These are phyloP conservation scores for Pythium chondricola DNA, from an alignment of 352 stramenopile species.

Conservation along the genomic window DNA sequence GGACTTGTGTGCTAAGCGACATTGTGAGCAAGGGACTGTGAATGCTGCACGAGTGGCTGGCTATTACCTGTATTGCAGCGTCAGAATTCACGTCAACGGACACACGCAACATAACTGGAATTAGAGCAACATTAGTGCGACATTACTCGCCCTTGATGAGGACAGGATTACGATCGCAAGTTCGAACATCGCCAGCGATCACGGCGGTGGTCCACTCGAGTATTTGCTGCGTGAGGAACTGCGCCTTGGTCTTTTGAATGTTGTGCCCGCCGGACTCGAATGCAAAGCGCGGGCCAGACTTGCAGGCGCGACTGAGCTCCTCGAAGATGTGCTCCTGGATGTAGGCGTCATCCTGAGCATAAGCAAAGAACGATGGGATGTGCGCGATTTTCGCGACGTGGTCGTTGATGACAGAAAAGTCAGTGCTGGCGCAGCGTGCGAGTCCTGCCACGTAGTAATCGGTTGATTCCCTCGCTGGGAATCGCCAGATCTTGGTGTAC, in stretches of 20 bases:
- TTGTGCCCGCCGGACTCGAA: constrained; percentile 42
- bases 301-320: constrained; percentile 18
- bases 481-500: constrained; percentile 19
- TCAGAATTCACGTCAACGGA: too few species aligned
- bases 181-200: not conserved
- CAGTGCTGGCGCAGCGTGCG: constrained; percentile 26
- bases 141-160: too few species aligned
- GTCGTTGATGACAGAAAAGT: constrained; percentile 28
- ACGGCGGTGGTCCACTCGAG: constrained; percentile 20
- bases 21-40: too few species aligned
- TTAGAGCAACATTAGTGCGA: too few species aligned
- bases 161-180: too few species aligned
- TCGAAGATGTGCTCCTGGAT: constrained; percentile 30
- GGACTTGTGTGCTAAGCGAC: too few species aligned
- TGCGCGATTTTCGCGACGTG: constrained; percentile 17
- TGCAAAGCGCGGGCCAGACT: constrained; percentile 24
- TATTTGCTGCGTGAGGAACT: constrained; percentile 20
- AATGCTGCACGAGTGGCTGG: too few species aligned
- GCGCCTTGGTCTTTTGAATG: constrained; percentile 42
- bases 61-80: too few species aligned
- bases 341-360: constrained; percentile 22
- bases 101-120: too few species aligned
- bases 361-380: constrained; percentile 34
- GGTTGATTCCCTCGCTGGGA: constrained; percentile 8
- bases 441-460: constrained; percentile 21